These are phyloP conservation scores for Syncephalis plumigaleata DNA, from an alignment of 371 early-diverging fungal genomes.

Conservation along the genomic window DNA sequence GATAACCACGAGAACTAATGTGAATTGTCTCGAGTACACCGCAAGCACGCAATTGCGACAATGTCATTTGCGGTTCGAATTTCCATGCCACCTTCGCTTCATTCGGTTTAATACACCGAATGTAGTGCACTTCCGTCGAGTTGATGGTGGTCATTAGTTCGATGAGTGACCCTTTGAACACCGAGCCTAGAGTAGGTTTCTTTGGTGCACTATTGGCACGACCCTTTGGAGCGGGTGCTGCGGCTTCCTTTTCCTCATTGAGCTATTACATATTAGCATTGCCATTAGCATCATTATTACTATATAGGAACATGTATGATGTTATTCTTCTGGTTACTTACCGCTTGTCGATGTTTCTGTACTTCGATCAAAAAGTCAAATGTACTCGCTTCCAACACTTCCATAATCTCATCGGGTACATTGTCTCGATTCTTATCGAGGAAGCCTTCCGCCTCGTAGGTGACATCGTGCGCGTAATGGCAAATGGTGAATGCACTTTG, in stretches of 20 bases:
- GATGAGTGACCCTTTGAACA: constrained; percentile 65
- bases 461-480: constrained; percentile 87
- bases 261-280: constrained; percentile 1
- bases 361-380: constrained; percentile 65
- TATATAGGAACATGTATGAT: constrained; percentile 7
- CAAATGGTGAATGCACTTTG: constrained; percentile 61
- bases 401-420: constrained; percentile 81
- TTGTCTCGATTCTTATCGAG: constrained; percentile 98
- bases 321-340: constrained; percentile 1
- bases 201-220: constrained; percentile 34
- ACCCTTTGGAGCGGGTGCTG: constrained; percentile 11
- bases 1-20: constrained; percentile 98
- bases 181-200: constrained; percentile 80
- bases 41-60: constrained; percentile 94
- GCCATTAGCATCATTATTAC: constrained; percentile 3
- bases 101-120: constrained; percentile 97
- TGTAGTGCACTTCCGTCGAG: constrained; percentile 87
- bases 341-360: constrained; percentile 19
- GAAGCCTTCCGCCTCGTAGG: constrained; percentile 87
- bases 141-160: constrained; percentile 88
- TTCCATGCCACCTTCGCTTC: constrained; percentile 75
- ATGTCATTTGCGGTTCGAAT: constrained; percentile 85
- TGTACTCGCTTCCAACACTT: constrained; percentile 41
- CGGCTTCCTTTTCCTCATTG: not conserved
- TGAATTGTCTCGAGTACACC: constrained; percentile 99